Conservation (phyloP, 1,139 yeast species). For the Protomyces gravidus region DNA sequence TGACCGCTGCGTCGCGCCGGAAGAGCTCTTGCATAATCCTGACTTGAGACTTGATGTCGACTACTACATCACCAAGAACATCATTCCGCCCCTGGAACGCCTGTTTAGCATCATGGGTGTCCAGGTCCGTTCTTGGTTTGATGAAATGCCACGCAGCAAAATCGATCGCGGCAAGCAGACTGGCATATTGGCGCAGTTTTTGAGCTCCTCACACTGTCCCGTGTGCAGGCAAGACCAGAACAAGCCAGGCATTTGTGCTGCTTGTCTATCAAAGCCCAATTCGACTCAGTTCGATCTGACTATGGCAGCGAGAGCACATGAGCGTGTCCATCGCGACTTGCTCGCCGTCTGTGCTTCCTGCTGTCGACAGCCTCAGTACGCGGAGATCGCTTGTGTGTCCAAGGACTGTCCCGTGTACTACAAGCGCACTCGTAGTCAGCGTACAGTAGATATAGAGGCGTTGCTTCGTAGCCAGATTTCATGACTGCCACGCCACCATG, state of each 20-base stretch:
- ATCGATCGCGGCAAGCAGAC: constrained; percentile 1
- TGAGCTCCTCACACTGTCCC: constrained; percentile 38
- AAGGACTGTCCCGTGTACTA: constrained; percentile 48
- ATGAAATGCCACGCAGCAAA: constrained; percentile 53
- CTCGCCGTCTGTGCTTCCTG: constrained; percentile 40
- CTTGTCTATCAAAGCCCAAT: constrained; percentile 13
- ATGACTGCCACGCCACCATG: neutral
- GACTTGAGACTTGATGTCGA: constrained; percentile 57
- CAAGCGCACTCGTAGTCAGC: constrained; percentile 37
- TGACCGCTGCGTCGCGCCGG: constrained; percentile 78
- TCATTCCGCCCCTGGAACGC: constrained; percentile 86
- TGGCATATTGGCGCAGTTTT: constrained; percentile 30
- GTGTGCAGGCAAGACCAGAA: constrained; percentile 32
- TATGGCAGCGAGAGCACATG: constrained; percentile 28
- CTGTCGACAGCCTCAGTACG: constrained; percentile 36
- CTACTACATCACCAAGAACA: constrained; percentile 74
- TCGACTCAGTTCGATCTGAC: constrained; percentile 16
- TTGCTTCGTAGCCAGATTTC: neutral
- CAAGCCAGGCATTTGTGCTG: constrained; percentile 28
- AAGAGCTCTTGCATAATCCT: constrained; percentile 53
- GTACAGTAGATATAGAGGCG: constrained; percentile 2
- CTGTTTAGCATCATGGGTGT: constrained; percentile 79
- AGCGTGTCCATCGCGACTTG: constrained; percentile 37
- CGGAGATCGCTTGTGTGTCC: constrained; percentile 41
- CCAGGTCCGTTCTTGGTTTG: constrained; percentile 70